Evolutionary conservation across 2,329 filamentous ascomycete genomes (phyloP).

Genomic region (Aspergillus calidoustus): DNA sequence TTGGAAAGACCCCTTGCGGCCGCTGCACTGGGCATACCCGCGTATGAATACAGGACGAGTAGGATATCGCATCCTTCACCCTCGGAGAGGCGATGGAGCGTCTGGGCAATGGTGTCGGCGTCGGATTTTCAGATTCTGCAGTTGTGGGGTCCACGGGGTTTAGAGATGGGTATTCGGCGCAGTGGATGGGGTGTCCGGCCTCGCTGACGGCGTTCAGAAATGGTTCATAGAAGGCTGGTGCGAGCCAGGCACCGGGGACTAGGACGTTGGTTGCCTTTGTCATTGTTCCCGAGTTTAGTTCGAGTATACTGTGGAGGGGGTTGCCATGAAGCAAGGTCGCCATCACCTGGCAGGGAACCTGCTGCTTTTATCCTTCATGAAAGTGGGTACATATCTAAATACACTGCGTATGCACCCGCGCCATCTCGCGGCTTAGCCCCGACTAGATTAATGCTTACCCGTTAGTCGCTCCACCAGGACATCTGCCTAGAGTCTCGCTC

Average conservation of each 20-base stretch:
- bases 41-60: conserved; percentile 39
- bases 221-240: conserved; percentile 36
- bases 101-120: conserved; percentile 33
- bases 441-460: too few relatives aligned
- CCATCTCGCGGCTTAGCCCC: too few relatives aligned
- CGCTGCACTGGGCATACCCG: conserved; percentile 35
- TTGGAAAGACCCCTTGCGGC: conserved; percentile 33
- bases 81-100: conserved; percentile 23
- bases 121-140: conserved; percentile 39
- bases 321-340: background rate
- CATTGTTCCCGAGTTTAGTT: background rate
- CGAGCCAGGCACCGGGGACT: conserved; percentile 48
- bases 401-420: too few relatives aligned
- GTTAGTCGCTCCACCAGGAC: too few relatives aligned
- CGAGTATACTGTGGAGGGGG: background rate
- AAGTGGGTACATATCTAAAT: too few relatives aligned
- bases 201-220: conserved; percentile 35
- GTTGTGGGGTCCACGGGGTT: conserved; percentile 32
- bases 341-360: too few relatives aligned
- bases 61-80: conserved; percentile 32
- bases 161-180: conserved; percentile 34
- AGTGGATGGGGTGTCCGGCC: conserved; percentile 37
- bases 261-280: conserved; percentile 37
- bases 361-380: too few relatives aligned
- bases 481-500: too few relatives aligned